Percentiles rank a stretch among this genome's conserved stretches.
Conservation (phyloP, 2,329 filamentous ascomycete genomes). For the Colletotrichum liaoningense region DNA sequence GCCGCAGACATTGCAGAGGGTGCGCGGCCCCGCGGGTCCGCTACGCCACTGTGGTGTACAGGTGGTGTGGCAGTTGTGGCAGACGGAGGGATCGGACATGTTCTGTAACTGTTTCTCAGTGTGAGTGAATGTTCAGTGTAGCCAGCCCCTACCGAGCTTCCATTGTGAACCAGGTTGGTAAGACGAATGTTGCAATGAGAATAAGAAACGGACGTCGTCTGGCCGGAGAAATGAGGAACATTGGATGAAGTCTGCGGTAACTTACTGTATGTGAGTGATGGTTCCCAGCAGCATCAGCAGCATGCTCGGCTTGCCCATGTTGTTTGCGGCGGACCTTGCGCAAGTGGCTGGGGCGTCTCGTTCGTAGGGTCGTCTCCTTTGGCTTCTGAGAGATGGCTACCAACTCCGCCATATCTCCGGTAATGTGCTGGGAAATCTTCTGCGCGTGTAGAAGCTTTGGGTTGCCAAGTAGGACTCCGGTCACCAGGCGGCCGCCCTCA, state of each 20-base stretch:
- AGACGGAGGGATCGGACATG: background rate
- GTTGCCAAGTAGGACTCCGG: background rate
- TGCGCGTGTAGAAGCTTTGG: background rate
- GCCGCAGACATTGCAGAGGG: constrained; percentile 4
- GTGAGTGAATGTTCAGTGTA: background rate
- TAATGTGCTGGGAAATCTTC: background rate
- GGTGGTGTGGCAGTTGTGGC: background rate
- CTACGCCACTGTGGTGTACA: constrained; percentile 4
- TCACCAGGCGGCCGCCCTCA: background rate
- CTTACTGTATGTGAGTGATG: background rate
- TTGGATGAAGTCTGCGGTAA: background rate
- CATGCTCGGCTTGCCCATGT: background rate
- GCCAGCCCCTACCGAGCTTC: too few relatives aligned
- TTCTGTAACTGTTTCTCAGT: background rate
- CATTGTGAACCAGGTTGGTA: background rate
- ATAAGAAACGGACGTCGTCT: background rate
- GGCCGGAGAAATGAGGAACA: background rate
- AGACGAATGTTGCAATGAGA: background rate
- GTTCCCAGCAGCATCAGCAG: background rate
- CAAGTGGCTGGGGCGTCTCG: background rate
- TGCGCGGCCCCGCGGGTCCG: constrained; percentile 2
- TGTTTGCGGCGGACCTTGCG: background rate
- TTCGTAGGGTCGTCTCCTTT: background rate
- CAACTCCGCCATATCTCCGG: background rate
- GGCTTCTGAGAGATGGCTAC: background rate